Conservation (phyloP, 1,139 yeast species). For the Hansenula lynferdii region DNA sequence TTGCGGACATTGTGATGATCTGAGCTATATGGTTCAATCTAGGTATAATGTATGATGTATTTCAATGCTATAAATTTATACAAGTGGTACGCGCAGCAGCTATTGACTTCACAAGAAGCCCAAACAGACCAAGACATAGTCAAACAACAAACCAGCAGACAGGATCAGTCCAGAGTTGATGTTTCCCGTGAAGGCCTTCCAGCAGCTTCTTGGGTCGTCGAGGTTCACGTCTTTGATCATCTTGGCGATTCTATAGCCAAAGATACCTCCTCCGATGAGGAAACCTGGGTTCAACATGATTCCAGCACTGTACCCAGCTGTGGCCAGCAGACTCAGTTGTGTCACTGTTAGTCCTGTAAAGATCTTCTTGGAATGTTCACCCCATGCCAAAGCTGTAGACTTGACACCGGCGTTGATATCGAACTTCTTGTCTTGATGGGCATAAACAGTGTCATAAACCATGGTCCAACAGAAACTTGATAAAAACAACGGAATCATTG, state of each 20-base stretch:
- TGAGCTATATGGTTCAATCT: no score
- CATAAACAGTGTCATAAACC: conserved; percentile 94
- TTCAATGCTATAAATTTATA: no score
- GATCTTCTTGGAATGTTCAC: conserved; percentile 66
- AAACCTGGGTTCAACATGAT: conserved; percentile 77
- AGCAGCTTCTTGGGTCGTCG: conserved; percentile 75
- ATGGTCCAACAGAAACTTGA: conserved; percentile 90
- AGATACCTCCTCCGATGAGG: conserved; percentile 57
- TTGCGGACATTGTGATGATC: background rate
- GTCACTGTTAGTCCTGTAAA: conserved; percentile 56
- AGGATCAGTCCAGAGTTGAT: conserved; percentile 77
- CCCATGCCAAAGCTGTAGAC: conserved; percentile 95
- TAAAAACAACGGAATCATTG: conserved; percentile 73
- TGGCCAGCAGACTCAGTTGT: conserved; percentile 58
- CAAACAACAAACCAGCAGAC: conserved; percentile 71
- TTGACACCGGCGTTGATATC: conserved; percentile 89
- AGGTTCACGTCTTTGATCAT: conserved; percentile 72
- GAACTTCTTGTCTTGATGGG: conserved; percentile 92
- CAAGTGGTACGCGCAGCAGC: no score
- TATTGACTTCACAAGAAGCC: conserved; percentile 14
- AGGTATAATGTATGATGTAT: no score
- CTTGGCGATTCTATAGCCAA: conserved; percentile 59
- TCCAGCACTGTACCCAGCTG: conserved; percentile 75
- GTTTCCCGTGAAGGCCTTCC: conserved; percentile 74
- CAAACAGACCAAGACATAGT: conserved; percentile 48